Evolutionary conservation across 768 basidiomycete species (phyloP), one percentile per base, ranked within the genome.

Genomic region (Favolaschia claudopus): DNA sequence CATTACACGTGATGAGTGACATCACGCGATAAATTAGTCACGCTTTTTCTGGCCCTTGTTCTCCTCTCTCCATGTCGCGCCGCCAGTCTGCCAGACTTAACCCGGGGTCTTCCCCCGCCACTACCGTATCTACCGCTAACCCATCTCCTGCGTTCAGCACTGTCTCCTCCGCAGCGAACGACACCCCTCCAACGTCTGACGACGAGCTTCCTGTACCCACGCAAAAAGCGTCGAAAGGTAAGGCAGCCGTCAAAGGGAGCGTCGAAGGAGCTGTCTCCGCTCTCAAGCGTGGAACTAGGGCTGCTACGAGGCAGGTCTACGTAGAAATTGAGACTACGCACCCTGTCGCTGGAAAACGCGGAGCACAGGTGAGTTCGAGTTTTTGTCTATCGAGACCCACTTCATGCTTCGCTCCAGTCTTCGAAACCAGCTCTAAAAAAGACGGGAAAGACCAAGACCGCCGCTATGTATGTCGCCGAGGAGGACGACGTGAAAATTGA

Each of bases 301-400:
- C 51, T 15, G 12, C 22, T n/a, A 25, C 29, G 15, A 64, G 57
- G 9, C 20, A 57, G 39, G 50, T 63, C 34, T 70, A 49, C 47
- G 67, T 69, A 15, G 66, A 67, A 52, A 29, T 64, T 7, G 43
- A 49, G 29, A 28, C 59, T 12, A 25, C 29, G 5, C 28, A 19
- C 14, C 51, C 51, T 20, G 50, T n/a, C n/a, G n/a, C n/a, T n/a
- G n/a, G 32, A 49, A 68, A 69, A 59, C 63, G 43, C 9, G 64
- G 69, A 45, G 50, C 63, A 14, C 69, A 72, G 71, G 75, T 64
- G 45, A 47, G 65, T 33, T 25, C 5, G 9, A 31, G 27, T 28
- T 60, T 42, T 28, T 49, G 28, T 45, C 34, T 15, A n/a, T n/a
- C n/a, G n/a, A n/a, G n/a, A n/a, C n/a, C n/a, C n/a, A n/a, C n/a